Base-by-base conservation (phyloP, 768 basidiomycete genomes). In the Trametes coccinea region DNA sequence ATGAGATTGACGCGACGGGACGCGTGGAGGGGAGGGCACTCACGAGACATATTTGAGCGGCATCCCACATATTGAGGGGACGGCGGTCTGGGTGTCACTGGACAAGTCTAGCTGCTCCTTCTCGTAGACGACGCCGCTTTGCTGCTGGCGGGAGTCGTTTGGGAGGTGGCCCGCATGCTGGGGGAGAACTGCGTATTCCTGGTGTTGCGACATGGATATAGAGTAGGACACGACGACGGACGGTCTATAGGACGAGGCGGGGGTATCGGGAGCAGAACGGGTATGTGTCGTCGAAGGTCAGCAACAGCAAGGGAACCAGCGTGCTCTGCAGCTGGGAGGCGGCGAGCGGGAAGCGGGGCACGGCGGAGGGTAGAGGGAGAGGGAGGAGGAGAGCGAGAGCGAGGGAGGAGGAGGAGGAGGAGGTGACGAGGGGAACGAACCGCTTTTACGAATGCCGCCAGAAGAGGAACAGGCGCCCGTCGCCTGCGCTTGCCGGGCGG, bases 41-140 rank as follows among this genome's bases (percentile, higher is more conserved):
- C 60, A 73, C 69, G 69, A 69, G 61, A 92, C 82, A 64, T 91
- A 90, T 78, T 92, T 92, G 67, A 92, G 76, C 14, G 90, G 87
- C 39, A 92, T 70, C 53, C 90, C 90, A 69, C 80, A 87, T 17
- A 91, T 67, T 8, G 84, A 76, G 40, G 90, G 89, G 4, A 77
- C 70, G 7, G 77, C 69, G 27, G 72, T 73, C 53, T 59, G 70
- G 41, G 73, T 63, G 33, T 78, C 75, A 52, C 68, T 70, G 39
- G 71, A 61, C 33, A 81, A 69, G 45, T 80, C 76, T 52, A 82
- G 74, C 59, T 80, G 78, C 63, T 79, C 68, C 62, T 69, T 69
- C 64, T 70, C 66, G 54, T 66, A 67, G 11, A 60, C n/a, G 5
- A 40, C 56, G 40, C 67, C 59, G 8, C 45, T 39, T 50, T 68